These are phyloP conservation scores for Pleurozium schreberi DNA, from an alignment of 225 moss, liverwort and hornwort species.

Conservation along the genomic window DNA sequence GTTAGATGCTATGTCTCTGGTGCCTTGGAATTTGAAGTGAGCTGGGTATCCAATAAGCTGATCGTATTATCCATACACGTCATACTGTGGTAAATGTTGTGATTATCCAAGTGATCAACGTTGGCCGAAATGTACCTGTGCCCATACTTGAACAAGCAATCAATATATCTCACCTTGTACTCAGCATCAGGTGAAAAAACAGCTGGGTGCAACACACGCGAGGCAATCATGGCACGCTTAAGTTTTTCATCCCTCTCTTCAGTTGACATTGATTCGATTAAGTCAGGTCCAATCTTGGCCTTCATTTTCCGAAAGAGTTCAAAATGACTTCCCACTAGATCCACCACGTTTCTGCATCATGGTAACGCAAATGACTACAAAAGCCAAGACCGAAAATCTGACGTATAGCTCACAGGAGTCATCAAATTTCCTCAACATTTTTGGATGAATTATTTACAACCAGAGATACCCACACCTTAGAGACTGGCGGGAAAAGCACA, in stretches of 20 bases:
- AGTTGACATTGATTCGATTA: conserved; percentile 26
- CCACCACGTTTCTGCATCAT: conserved; percentile 41
- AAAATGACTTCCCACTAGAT: conserved; percentile 37
- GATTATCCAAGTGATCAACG: neutral
- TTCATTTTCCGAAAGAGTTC: conserved; percentile 45
- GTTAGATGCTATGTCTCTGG: neutral
- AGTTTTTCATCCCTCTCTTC: conserved; percentile 51
- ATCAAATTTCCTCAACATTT: neutral
- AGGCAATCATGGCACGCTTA: conserved; percentile 29
- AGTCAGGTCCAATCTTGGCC: conserved; percentile 25
- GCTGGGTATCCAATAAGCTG: neutral
- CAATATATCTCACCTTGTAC: conserved; percentile 25
- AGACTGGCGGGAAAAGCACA: neutral
- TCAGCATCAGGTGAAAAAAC: conserved; percentile 43
- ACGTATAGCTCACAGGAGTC: neutral
- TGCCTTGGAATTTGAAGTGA: neutral
- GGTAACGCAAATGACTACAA: neutral
- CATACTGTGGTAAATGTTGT: neutral
- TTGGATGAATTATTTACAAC: neutral
- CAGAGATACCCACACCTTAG: neutral
- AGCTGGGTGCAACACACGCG: conserved; percentile 45
- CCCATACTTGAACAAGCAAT: neutral
- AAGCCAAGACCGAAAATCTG: neutral
- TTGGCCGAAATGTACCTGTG: neutral
- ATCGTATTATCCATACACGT: neutral